These are phyloP conservation scores for Annulohypoxylon stygium DNA, from an alignment of 495 filamentous ascomycete species.

Conservation along the genomic window DNA sequence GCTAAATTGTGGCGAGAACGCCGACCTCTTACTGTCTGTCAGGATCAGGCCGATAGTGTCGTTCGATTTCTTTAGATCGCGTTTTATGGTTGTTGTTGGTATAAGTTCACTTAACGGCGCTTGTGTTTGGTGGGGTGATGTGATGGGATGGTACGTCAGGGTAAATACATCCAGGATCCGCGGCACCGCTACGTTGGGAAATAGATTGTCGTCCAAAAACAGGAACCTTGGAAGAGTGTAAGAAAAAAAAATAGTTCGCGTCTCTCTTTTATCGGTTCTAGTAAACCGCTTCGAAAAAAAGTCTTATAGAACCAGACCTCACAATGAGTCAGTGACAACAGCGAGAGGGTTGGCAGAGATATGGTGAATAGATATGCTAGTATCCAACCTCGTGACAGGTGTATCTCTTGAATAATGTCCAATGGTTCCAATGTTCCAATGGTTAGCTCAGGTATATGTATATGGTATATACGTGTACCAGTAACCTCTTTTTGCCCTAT, in stretches of 20 bases:
- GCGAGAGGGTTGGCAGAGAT: neutral
- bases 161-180: constrained; percentile 46
- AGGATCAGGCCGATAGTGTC: neutral
- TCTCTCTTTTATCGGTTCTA: constrained; percentile 14
- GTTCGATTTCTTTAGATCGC: constrained; percentile 28
- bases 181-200: constrained; percentile 43
- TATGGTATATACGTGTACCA: constrained; percentile 55
- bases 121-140: constrained; percentile 39
- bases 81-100: constrained; percentile 36
- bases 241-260: constrained; percentile 9
- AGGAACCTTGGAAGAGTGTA: neutral
- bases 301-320: constrained; percentile 35
- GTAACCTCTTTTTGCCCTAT: constrained; percentile 46
- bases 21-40: constrained; percentile 2
- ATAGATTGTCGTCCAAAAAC: constrained; percentile 43
- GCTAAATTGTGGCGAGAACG: constrained; percentile 20
- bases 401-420: constrained; percentile 29
- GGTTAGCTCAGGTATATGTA: constrained; percentile 45
- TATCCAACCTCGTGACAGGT: constrained; percentile 48
- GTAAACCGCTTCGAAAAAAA: constrained; percentile 8
- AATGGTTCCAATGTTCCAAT: constrained; percentile 38
- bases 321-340: constrained; percentile 15
- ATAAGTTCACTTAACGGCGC: constrained; percentile 30
- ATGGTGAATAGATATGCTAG: constrained; percentile 31
- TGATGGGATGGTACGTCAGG: constrained; percentile 43